phyloP scores from a whole-genome alignment of 2,329 filamentous ascomycete species.

The Colletotrichum cordylinicola region DNA sequence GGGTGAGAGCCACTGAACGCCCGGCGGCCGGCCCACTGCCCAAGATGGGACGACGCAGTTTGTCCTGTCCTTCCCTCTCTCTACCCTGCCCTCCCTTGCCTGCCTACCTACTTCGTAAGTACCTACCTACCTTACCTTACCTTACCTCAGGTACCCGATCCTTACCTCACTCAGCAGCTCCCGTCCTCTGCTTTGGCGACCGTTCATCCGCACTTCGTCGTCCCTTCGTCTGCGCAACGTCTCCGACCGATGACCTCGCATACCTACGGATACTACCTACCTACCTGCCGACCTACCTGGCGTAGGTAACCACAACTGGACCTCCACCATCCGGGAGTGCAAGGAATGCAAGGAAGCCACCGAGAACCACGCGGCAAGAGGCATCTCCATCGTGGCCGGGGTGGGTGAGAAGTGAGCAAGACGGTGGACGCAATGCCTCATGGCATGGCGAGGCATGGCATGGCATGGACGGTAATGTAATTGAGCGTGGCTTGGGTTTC shows the following conservation, averaged over 20 bases:
- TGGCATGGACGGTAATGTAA: not conserved
- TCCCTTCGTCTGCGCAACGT: not conserved
- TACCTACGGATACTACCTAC: not conserved
- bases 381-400: not conserved
- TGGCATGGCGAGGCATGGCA: not conserved
- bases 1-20: slow-evolving; percentile 14
- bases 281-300: not conserved
- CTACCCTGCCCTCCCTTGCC: not conserved
- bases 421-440: not conserved
- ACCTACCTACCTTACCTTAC: not conserved
- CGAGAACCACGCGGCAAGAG: not conserved
- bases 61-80: not conserved
- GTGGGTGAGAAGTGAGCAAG: not conserved
- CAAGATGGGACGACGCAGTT: slow-evolving; percentile 22
- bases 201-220: not conserved
- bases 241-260: not conserved
- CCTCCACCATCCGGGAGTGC: not conserved
- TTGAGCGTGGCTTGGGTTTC: not conserved
- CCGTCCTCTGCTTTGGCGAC: not conserved
- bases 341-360: not conserved
- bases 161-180: not conserved
- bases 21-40: slow-evolving; percentile 12
- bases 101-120: not conserved
- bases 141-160: not conserved
- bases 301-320: not conserved